These are phyloP conservation scores for Hippophae tibetana DNA, from an alignment of 306 rosid species.

Conservation along the genomic window DNA sequence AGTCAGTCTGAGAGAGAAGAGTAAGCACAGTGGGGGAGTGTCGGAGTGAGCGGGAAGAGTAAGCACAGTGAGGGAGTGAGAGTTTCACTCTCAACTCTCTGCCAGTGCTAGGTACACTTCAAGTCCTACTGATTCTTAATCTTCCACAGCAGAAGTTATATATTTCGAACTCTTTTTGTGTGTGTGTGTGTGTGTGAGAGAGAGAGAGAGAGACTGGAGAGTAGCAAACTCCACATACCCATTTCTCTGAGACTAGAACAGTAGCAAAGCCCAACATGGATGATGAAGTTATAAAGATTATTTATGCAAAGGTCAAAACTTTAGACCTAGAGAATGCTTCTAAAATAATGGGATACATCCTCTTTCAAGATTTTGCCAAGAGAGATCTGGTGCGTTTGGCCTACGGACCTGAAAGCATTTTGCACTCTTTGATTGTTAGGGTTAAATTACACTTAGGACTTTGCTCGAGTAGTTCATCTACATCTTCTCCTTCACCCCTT, in stretches of 20 bases:
- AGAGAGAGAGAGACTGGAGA: too few relatives aligned
- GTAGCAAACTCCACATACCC: background rate
- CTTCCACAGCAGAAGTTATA: too few relatives aligned
- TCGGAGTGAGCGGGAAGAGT: too few relatives aligned
- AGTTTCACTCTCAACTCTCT: too few relatives aligned
- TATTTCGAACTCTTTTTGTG: too few relatives aligned
- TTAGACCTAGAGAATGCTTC: slow-evolving; percentile 73
- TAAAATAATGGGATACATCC: slow-evolving; percentile 68
- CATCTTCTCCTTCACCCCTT: slow-evolving; percentile 39
- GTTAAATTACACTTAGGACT: slow-evolving; percentile 48
- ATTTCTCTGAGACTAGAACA: slow-evolving; percentile 1
- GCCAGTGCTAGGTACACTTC: too few relatives aligned
- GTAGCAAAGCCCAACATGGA: slow-evolving; percentile 29
- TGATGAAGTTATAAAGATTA: slow-evolving; percentile 54
- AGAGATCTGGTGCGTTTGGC: slow-evolving; percentile 51
- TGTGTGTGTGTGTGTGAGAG: too few relatives aligned
- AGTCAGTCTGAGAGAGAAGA: too few relatives aligned
- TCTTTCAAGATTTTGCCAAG: slow-evolving; percentile 49
- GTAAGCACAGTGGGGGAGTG: too few relatives aligned
- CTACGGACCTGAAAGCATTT: slow-evolving; percentile 38
- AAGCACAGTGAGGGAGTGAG: too few relatives aligned
- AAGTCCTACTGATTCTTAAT: too few relatives aligned
- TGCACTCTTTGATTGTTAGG: slow-evolving; percentile 37
- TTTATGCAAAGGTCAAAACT: slow-evolving; percentile 43
- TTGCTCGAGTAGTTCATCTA: slow-evolving; percentile 23